A percentile compares a stretch with the other conserved stretches of the same genome.
These are phyloP conservation scores for Tympanopsis confertula DNA, from an alignment of 2,329 filamentous ascomycete species.

Conservation along the genomic window DNA sequence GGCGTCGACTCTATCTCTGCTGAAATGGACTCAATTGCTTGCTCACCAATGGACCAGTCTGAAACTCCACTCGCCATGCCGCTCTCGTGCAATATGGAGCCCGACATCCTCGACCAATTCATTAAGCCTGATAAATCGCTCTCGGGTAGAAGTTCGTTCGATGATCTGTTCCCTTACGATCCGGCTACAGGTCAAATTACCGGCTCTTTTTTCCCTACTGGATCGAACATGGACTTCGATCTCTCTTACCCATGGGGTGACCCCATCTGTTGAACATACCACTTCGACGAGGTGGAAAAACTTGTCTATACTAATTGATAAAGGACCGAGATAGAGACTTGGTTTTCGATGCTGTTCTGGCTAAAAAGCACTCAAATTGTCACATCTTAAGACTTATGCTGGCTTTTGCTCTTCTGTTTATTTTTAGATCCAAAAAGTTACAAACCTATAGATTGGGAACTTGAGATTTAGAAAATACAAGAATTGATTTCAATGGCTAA, in stretches of 20 bases:
- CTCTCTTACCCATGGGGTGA: constrained; percentile 18
- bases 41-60: constrained; percentile 11
- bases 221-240: constrained; percentile 15
- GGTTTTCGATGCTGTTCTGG: too few relatives aligned
- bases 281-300: too few relatives aligned
- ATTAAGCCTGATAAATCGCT: constrained; percentile 14
- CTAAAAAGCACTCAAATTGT: too few relatives aligned
- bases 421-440: too few relatives aligned
- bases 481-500: too few relatives aligned
- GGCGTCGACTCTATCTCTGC: constrained; percentile 7
- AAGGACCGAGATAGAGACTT: too few relatives aligned
- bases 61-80: constrained; percentile 4
- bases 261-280: constrained; percentile 6
- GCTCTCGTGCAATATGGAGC: constrained; percentile 4
- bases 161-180: constrained; percentile 19
- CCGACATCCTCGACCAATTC: neutral
- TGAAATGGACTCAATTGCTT: constrained; percentile 12
- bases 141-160: constrained; percentile 11
- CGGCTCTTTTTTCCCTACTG: constrained; percentile 20
- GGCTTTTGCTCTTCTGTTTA: too few relatives aligned
- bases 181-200: constrained; percentile 20
- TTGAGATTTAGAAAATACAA: too few relatives aligned
- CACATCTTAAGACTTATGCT: too few relatives aligned
- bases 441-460: too few relatives aligned
- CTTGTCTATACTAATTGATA: too few relatives aligned